Evolutionary conservation across 805 yeast species (phyloP).

Genomic region (Candida parachauliodes): DNA sequence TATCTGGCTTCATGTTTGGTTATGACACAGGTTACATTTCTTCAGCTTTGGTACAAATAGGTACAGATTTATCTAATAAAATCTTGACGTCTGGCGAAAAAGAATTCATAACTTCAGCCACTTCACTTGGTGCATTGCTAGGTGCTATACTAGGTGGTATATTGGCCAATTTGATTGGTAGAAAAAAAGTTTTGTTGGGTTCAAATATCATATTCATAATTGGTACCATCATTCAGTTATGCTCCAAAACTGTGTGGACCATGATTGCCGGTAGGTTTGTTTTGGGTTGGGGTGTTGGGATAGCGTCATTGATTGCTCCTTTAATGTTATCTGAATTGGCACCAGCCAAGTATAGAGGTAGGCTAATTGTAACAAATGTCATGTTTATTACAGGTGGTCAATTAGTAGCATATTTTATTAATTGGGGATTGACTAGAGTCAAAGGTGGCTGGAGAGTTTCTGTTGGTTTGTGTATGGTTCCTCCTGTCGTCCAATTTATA

Average conservation of each 20-base stretch:
- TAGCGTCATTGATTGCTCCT: slow-evolving; percentile 93
- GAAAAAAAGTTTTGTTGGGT: slow-evolving; percentile 78
- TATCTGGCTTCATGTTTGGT: slow-evolving; percentile 96
- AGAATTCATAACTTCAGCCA: slow-evolving; percentile 90
- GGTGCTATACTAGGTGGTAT: slow-evolving; percentile 79
- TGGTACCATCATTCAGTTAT: slow-evolving; percentile 84
- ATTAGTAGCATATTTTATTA: slow-evolving; percentile 87
- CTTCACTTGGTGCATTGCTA: slow-evolving; percentile 87
- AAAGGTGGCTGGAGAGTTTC: slow-evolving; percentile 89
- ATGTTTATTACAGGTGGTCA: slow-evolving; percentile 94
- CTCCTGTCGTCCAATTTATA: slow-evolving; percentile 73
- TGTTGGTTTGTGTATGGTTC: slow-evolving; percentile 87
- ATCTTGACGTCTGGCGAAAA: slow-evolving; percentile 70
- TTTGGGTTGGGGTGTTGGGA: slow-evolving; percentile 96
- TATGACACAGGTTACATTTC: slow-evolving; percentile 97
- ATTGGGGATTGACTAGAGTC: slow-evolving; percentile 76
- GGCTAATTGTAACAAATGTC: slow-evolving; percentile 84
- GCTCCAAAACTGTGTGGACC: slow-evolving; percentile 77
- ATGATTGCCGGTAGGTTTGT: slow-evolving; percentile 90
- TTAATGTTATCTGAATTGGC: slow-evolving; percentile 89
- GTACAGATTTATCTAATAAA: slow-evolving; percentile 62
- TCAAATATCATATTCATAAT: slow-evolving; percentile 78
- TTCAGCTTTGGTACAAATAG: slow-evolving; percentile 83
- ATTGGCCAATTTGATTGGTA: slow-evolving; percentile 77
- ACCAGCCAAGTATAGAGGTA: slow-evolving; percentile 86